Percentiles rank a stretch among this genome's conserved stretches.
Evolutionary conservation across 176 grass and related monocot genomes (phyloP).

Genomic region (Lolium perenne): DNA sequence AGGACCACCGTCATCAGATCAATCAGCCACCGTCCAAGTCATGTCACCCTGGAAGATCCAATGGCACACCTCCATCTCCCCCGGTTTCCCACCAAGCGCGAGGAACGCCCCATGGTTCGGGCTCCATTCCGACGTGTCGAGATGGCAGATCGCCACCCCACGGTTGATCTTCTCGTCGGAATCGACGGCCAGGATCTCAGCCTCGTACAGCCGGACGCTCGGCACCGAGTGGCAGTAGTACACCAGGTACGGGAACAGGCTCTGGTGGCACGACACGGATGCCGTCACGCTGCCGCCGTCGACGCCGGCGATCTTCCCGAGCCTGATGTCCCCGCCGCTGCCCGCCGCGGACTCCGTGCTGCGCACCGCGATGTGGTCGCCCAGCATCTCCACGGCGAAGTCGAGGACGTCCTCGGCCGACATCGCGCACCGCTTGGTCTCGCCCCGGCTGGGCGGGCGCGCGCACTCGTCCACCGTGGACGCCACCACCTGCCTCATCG

Average conservation of each 20-base stretch:
- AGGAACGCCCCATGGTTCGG: not conserved
- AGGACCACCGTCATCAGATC: not conserved
- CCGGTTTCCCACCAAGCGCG: slow-evolving; percentile 1
- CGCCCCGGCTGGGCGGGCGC: not conserved
- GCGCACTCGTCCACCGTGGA: slow-evolving; percentile 13
- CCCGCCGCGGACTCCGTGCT: not conserved
- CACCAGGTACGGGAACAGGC: slow-evolving; percentile 17
- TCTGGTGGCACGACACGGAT: slow-evolving; percentile 22
- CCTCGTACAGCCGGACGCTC: slow-evolving; percentile 9
- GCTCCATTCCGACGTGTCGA: slow-evolving; percentile 3
- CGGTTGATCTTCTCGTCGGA: not conserved
- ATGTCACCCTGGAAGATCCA: slow-evolving; percentile 23
- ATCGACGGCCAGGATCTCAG: not conserved
- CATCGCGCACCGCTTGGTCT: slow-evolving; percentile 16
- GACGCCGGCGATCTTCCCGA: not conserved
- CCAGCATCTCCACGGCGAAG: slow-evolving; percentile 24
- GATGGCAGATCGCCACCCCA: slow-evolving; percentile 19
- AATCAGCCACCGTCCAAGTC: not conserved
- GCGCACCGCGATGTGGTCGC: not conserved
- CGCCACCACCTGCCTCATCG: slow-evolving; percentile 26
- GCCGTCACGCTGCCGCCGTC: not conserved
- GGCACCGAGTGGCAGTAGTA: slow-evolving; percentile 35
- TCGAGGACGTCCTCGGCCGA: slow-evolving; percentile 27
- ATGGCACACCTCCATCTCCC: slow-evolving; percentile 13
- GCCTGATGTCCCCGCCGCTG: not conserved